Conservation (phyloP, 768 basidiomycete species). For the Pleurotus salmoneostramineus region DNA sequence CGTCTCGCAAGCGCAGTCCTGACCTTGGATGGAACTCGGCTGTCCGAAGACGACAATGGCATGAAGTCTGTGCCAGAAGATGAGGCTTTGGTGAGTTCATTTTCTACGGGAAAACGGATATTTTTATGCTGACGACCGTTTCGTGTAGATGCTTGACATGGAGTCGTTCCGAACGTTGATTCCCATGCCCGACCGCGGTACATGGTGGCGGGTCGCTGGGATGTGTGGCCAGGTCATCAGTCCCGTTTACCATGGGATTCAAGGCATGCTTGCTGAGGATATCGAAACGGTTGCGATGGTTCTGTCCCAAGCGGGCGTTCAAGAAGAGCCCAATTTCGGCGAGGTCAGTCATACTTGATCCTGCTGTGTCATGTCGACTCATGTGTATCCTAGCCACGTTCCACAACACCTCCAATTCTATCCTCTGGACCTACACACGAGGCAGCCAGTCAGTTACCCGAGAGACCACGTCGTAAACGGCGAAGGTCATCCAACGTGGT, state of each 20-base stretch:
- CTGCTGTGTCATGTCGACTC: too few relatives aligned
- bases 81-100: constrained; percentile 19
- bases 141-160: constrained; percentile 23
- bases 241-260: constrained; percentile 31
- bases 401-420: too few relatives aligned
- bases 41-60: neutral
- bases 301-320: constrained; percentile 35
- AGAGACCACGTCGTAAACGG: constrained; percentile 16
- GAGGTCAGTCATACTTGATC: neutral
- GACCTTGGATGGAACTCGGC: neutral
- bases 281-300: constrained; percentile 37
- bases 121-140: neutral
- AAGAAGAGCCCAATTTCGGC: neutral
- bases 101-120: neutral
- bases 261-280: constrained; percentile 31
- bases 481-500: constrained; percentile 18
- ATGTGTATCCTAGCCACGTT: too few relatives aligned
- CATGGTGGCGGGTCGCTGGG: constrained; percentile 23
- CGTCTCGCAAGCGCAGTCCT: constrained; percentile 4
- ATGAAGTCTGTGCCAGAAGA: constrained; percentile 13
- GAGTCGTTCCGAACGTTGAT: constrained; percentile 19
- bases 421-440: neutral
- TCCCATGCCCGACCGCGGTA: constrained; percentile 17
- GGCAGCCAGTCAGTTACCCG: neutral
- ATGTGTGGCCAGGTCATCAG: constrained; percentile 24